Evolutionary conservation across 495 filamentous ascomycete genomes (phyloP).

Genomic region (Pseudevernia furfuracea): DNA sequence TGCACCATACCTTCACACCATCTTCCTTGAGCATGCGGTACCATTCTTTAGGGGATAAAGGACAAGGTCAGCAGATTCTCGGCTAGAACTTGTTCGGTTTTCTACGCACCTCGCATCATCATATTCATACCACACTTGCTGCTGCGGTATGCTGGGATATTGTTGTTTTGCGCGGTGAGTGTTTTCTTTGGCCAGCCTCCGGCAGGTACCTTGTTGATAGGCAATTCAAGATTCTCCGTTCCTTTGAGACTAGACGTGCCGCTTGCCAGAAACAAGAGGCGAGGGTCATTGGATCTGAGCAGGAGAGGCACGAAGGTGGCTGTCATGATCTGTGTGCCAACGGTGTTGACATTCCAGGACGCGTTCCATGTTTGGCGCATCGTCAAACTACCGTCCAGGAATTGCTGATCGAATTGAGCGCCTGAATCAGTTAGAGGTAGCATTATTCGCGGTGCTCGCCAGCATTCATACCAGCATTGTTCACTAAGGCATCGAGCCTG

Average conservation of each 20-base stretch:
- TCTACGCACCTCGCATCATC: conserved; percentile 42
- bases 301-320: conserved; percentile 40
- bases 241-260: conserved; percentile 42
- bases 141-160: conserved; percentile 40
- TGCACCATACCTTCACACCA: conserved; percentile 50
- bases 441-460: background rate
- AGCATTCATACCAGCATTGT: conserved; percentile 36
- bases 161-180: background rate
- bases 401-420: conserved; percentile 33
- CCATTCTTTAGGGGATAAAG: conserved; percentile 37
- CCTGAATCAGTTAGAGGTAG: conserved; percentile 21
- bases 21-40: conserved; percentile 44
- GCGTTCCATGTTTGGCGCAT: conserved; percentile 42
- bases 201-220: conserved; percentile 32
- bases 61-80: background rate
- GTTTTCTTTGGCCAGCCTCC: conserved; percentile 43
- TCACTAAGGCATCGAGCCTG: conserved; percentile 44
- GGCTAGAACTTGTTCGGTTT: background rate
- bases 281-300: conserved; percentile 36
- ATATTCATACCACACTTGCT: conserved; percentile 57
- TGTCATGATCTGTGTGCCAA: conserved; percentile 44
- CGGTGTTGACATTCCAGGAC: conserved; percentile 50
- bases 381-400: conserved; percentile 30
- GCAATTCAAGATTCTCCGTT: conserved; percentile 26
- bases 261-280: conserved; percentile 40